Evolutionary conservation across 2,329 filamentous ascomycete genomes (phyloP).

Genomic region (Sporothrix pseudoabietina): DNA sequence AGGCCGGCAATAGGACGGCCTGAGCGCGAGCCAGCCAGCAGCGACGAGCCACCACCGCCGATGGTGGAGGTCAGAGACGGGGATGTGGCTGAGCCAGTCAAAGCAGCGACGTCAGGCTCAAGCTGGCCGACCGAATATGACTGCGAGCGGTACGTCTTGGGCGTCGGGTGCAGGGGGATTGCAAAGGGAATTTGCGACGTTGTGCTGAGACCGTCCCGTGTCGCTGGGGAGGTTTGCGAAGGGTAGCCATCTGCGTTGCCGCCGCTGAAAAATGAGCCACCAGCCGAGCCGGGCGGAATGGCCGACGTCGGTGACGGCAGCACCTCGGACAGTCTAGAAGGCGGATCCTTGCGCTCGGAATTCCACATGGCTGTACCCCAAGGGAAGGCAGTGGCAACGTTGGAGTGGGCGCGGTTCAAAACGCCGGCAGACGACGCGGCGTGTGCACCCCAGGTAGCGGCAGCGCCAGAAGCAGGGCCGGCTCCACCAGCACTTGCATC

Average conservation of each 20-base stretch:
- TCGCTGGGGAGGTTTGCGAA: conserved; percentile 54
- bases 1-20: conserved; percentile 62
- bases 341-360: conserved; percentile 73
- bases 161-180: conserved; percentile 84
- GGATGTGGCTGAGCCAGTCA: conserved; percentile 19
- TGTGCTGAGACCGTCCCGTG: conserved; percentile 50
- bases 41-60: conserved; percentile 51
- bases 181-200: conserved; percentile 77
- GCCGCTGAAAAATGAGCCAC: conserved; percentile 51
- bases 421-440: conserved; percentile 50
- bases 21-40: conserved; percentile 52
- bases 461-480: background rate
- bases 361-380: conserved; percentile 88
- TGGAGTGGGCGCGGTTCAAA: conserved; percentile 50
- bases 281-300: conserved; percentile 50
- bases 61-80: conserved; percentile 44
- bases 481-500: conserved; percentile 56
- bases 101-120: conserved; percentile 61
- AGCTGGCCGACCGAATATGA: conserved; percentile 94
- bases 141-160: conserved; percentile 91
- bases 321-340: conserved; percentile 72
- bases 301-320: conserved; percentile 72
- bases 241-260: conserved; percentile 46
- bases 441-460: conserved; percentile 57
- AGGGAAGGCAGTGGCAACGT: conserved; percentile 57